Conservation (phyloP, 192 early-diverging fungal genomes). For the Coemansia sp. region DNA sequence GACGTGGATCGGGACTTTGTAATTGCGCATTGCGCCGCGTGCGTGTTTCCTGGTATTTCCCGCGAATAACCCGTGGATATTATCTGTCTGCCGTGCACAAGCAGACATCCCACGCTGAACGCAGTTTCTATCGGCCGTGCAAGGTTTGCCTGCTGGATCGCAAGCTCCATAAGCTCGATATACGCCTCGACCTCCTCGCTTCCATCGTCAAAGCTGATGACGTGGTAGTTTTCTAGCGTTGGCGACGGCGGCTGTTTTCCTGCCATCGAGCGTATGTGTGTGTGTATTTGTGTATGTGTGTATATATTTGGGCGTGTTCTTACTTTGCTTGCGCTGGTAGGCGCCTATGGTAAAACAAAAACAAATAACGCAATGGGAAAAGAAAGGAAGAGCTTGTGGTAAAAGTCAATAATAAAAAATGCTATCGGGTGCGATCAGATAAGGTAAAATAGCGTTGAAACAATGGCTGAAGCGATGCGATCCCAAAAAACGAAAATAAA, state of each 20-base stretch:
- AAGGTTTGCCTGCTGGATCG: conserved; percentile 80
- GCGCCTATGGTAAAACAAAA: too few relatives aligned
- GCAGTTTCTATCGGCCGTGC: conserved; percentile 78
- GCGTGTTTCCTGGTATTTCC: conserved; percentile 94
- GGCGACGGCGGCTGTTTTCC: conserved; percentile 3
- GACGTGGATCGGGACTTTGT: conserved; percentile 63
- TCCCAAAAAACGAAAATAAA: background rate
- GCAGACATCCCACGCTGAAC: conserved; percentile 92
- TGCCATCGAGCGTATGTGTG: background rate
- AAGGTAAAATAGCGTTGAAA: background rate
- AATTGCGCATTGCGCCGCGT: conserved; percentile 91
- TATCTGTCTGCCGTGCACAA: conserved; percentile 58
- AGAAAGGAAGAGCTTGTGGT: too few relatives aligned
- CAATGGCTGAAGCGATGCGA: background rate
- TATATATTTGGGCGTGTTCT: too few relatives aligned
- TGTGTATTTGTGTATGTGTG: too few relatives aligned
- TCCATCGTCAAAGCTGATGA: conserved; percentile 41
- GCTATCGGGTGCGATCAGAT: too few relatives aligned
- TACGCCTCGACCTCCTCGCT: conserved; percentile 56
- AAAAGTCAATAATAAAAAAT: too few relatives aligned
- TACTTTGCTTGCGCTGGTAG: too few relatives aligned
- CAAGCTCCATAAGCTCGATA: conserved; percentile 74
- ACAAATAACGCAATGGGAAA: too few relatives aligned
- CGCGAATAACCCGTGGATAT: conserved; percentile 88
- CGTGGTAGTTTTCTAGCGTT: conserved; percentile 24